Evolutionary conservation across 2,329 filamentous ascomycete species (phyloP), one percentile per base, ranked within the genome.

Genomic region (Monosporascus sp.): DNA sequence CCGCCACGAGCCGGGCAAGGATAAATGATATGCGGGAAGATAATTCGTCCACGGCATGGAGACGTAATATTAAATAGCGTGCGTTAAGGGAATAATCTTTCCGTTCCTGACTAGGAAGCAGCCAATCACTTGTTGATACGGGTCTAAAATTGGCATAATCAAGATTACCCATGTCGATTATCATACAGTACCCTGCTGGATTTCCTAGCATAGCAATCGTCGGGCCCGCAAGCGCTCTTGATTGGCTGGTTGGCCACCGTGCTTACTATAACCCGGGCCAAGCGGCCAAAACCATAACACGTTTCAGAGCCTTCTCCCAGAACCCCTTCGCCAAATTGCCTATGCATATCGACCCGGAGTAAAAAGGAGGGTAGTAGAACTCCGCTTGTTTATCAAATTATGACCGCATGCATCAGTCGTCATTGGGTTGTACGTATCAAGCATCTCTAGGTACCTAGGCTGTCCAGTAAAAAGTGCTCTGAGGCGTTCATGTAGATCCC

Each of bases 281-380:
- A 58, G 57, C 46, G 53, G 45, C 58, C 56, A 52, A 63, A 59
- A 64, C 58, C 55, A 53, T 62, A 60, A 64, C 62, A 47, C 51
- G 58, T 63, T 59, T 60, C 55, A 53, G 38, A 49, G 50, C 46
- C 45, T 28, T 47, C 37, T 35, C 31, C 31, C 31, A 1, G 50
- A 56, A 52, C 3, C 43, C 17, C 50, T 44, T 50, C 45, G 24
- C 14, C 14, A n/a, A 14, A 43, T 44, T 45, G 41, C 22, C 7
- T 44, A 6, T n/a, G n/a, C 24, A 9, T 35, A 35, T 5, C 5
- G 11, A 35, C 31, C 28, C 31, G 9, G 31, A 35, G 4, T 31
- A 31, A 35, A 35, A 35, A 22, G 20, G 4, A 5, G 9, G 31
- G 4, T 11, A 35, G 11, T 5, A 14, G 9, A 11, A 11, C 31